phyloP scores from a whole-genome alignment of 1,139 yeast genomes.

The Pichia norvegensis region DNA sequence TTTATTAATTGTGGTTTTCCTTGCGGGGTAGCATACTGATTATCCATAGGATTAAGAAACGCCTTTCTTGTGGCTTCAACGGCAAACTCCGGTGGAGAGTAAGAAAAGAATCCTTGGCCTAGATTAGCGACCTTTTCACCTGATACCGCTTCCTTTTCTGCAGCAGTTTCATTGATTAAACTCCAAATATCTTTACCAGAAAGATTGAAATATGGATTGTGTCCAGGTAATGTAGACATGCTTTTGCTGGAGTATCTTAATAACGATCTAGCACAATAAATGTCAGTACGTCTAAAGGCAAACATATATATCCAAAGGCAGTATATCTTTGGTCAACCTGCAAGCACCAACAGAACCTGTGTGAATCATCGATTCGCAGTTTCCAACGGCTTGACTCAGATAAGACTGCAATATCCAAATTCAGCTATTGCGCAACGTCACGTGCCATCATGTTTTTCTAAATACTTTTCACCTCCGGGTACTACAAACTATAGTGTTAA shows the following conservation, averaged over 20 bases:
- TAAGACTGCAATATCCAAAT: background rate
- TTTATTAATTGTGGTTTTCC: slow-evolving; percentile 74
- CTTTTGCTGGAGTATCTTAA: background rate
- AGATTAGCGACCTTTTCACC: slow-evolving; percentile 75
- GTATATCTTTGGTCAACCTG: too few species aligned
- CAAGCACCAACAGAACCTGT: background rate
- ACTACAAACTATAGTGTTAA: background rate
- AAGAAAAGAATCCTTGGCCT: slow-evolving; percentile 96
- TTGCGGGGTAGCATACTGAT: slow-evolving; percentile 87
- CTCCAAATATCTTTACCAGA: slow-evolving; percentile 89
- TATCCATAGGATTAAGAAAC: slow-evolving; percentile 59
- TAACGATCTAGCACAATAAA: too few species aligned
- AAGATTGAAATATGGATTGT: slow-evolving; percentile 58
- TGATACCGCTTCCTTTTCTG: slow-evolving; percentile 52
- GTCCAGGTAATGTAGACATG: slow-evolving; percentile 27
- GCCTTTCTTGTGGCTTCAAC: slow-evolving; percentile 75
- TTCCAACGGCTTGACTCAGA: background rate
- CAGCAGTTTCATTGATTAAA: slow-evolving; percentile 89
- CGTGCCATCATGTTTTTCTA: background rate
- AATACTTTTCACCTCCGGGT: background rate
- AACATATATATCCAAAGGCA: background rate
- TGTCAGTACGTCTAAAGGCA: background rate
- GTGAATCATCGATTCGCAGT: background rate
- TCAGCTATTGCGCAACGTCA: slow-evolving; percentile 3
- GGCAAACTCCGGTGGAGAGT: slow-evolving; percentile 88